Evolutionary conservation across 2,329 filamentous ascomycete species (phyloP).

Genomic region (Neofusicoccum ribis): DNA sequence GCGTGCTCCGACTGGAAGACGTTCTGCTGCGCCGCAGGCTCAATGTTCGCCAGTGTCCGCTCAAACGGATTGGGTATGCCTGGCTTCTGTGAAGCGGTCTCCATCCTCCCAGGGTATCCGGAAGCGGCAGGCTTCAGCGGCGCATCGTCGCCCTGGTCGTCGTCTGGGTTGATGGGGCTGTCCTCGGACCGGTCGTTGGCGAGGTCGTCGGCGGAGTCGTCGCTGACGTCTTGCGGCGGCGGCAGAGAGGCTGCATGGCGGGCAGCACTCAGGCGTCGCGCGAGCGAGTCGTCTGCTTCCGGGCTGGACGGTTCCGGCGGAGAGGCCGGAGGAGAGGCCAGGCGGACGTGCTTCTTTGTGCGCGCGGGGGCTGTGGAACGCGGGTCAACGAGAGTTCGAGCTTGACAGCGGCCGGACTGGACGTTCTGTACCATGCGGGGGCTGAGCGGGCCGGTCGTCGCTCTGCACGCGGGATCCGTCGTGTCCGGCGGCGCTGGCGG

Average conservation of each 20-base stretch:
- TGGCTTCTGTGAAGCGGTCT: background rate
- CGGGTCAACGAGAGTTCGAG: background rate
- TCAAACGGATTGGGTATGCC: constrained; percentile 37
- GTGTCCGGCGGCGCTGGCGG: constrained; percentile 2
- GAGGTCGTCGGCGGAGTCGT: background rate
- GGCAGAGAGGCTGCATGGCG: constrained; percentile 26
- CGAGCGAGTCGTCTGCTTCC: constrained; percentile 27
- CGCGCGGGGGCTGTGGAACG: constrained; percentile 1
- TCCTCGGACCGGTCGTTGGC: constrained; percentile 1
- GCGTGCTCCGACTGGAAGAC: background rate
- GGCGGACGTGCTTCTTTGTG: constrained; percentile 46
- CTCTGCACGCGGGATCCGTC: constrained; percentile 2
- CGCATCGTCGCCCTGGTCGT: background rate
- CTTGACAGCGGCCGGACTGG: background rate
- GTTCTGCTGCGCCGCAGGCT: constrained; percentile 26
- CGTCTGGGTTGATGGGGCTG: background rate
- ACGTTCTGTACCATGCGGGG: background rate
- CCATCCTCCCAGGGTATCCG: background rate
- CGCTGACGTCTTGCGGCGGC: constrained; percentile 24
- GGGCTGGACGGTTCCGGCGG: constrained; percentile 35
- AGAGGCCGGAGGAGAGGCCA: constrained; percentile 43
- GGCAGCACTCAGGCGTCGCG: constrained; percentile 23
- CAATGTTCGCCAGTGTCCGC: constrained; percentile 40
- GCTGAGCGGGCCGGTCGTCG: background rate
- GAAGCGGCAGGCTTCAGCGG: constrained; percentile 9